Conservation (phyloP, 2,329 filamentous ascomycete genomes). For the Nothopassalora personata region DNA sequence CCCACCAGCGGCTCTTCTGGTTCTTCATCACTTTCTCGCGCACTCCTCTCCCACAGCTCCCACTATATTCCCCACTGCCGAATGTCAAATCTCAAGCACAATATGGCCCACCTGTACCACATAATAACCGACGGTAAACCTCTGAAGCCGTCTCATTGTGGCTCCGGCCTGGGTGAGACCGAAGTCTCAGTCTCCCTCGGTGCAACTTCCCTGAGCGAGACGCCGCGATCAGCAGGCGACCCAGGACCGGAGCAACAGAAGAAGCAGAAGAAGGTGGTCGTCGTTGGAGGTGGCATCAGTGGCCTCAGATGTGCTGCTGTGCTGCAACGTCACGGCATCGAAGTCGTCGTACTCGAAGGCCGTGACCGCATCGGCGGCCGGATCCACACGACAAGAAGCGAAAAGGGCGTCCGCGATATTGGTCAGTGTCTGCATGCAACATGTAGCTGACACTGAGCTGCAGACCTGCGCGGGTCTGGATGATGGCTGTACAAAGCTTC, state of each 20-base stretch:
- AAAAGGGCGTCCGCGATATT: conserved; percentile 27
- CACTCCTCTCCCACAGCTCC: not conserved
- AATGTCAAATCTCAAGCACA: conserved; percentile 24
- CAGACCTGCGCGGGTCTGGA: conserved; percentile 26
- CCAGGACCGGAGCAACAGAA: conserved; percentile 17
- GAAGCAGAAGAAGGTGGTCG: conserved; percentile 26
- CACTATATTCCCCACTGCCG: conserved; percentile 2
- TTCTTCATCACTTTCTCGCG: not conserved
- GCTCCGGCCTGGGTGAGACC: conserved; percentile 22
- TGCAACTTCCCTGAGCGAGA: conserved; percentile 19
- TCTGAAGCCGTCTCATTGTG: conserved; percentile 23
- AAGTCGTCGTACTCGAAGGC: conserved; percentile 35
- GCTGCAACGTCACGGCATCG: conserved; percentile 32
- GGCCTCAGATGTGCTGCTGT: conserved; percentile 34
- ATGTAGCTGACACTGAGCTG: conserved; percentile 28
- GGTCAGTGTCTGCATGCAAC: conserved; percentile 23
- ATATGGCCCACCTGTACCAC: conserved; percentile 23
- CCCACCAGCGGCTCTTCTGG: no score
- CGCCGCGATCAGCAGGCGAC: conserved; percentile 15
- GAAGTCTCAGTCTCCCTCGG: conserved; percentile 17
- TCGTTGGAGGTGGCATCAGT: conserved; percentile 36
- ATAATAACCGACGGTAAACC: conserved; percentile 18
- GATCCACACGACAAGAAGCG: conserved; percentile 37
- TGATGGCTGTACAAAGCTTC: conserved; percentile 22
- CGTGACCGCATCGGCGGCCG: conserved; percentile 35